Evolutionary conservation across 1,284 basidiomycete species (phyloP).

Genomic region (Cutaneotrichosporon sp.): DNA sequence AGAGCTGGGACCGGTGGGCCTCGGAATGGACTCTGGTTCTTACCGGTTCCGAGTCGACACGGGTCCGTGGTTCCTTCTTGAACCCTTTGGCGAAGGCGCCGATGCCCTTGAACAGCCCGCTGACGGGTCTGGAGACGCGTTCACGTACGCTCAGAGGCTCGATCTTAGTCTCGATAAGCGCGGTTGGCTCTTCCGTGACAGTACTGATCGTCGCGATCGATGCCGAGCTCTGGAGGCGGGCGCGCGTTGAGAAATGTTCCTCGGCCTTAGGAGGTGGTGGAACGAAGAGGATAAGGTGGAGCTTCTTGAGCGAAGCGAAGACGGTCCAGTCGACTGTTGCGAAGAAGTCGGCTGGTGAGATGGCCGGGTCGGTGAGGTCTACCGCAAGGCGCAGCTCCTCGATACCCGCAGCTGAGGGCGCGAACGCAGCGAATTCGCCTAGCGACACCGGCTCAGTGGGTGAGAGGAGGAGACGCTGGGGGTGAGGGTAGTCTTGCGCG

Average conservation of each 20-base stretch:
- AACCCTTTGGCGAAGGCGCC: slow-evolving; percentile 2
- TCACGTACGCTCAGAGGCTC: not conserved
- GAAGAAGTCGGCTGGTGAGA: not conserved
- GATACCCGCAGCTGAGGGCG: not conserved
- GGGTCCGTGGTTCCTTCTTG: not conserved
- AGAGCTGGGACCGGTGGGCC: not conserved
- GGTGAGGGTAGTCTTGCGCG: not conserved
- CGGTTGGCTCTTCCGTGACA: not conserved
- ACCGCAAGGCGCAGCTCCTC: not conserved
- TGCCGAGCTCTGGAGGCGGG: not conserved
- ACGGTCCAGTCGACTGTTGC: not conserved
- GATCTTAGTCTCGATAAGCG: not conserved
- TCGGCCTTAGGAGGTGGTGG: not conserved
- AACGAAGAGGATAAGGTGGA: not conserved
- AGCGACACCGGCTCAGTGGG: not conserved
- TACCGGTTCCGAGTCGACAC: not conserved
- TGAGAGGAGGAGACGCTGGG: not conserved
- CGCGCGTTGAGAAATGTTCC: not conserved
- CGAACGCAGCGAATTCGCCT: slow-evolving; percentile 1
- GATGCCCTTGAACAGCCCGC: slow-evolving; percentile 8
- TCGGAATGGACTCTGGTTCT: not conserved
- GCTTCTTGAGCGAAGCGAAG: not conserved
- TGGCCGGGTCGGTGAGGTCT: not conserved
- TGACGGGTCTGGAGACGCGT: not conserved
- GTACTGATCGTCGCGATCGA: not conserved